Conservation (phyloP, 2,329 filamentous ascomycete species). For the Sclerotinia nivalis region DNA sequence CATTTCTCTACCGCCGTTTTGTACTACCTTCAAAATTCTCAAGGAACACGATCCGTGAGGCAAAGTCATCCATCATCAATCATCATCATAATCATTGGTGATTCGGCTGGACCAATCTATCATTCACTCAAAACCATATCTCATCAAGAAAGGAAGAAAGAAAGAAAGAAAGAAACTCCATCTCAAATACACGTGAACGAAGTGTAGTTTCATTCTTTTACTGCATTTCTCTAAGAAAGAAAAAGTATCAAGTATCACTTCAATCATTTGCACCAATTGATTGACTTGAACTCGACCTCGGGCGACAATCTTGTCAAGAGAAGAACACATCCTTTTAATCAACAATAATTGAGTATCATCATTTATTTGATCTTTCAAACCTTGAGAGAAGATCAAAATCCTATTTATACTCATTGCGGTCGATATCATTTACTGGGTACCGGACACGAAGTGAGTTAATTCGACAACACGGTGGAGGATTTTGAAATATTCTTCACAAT, state of each 20-base stretch:
- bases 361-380: not conserved
- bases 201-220: not conserved
- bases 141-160: not conserved
- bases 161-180: not conserved
- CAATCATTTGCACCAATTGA: constrained; percentile 2
- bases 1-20: not conserved
- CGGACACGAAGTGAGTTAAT: not conserved
- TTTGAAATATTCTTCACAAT: not conserved
- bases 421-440: not conserved
- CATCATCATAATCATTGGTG: not conserved
- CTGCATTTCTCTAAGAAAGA: not conserved
- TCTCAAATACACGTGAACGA: not conserved
- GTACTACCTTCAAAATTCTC: constrained; percentile 5
- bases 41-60: constrained; percentile 16
- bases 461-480: not conserved
- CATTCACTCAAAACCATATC: not conserved
- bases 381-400: not conserved
- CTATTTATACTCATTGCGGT: too few relatives aligned
- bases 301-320: not conserved
- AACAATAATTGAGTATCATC: not conserved
- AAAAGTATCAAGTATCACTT: not conserved
- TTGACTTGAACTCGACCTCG: not conserved
- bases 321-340: not conserved
- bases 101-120: constrained; percentile 18
- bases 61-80: constrained; percentile 7